Conservation (phyloP, 2,329 filamentous ascomycete genomes). For the Aspergillus uvarum region DNA sequence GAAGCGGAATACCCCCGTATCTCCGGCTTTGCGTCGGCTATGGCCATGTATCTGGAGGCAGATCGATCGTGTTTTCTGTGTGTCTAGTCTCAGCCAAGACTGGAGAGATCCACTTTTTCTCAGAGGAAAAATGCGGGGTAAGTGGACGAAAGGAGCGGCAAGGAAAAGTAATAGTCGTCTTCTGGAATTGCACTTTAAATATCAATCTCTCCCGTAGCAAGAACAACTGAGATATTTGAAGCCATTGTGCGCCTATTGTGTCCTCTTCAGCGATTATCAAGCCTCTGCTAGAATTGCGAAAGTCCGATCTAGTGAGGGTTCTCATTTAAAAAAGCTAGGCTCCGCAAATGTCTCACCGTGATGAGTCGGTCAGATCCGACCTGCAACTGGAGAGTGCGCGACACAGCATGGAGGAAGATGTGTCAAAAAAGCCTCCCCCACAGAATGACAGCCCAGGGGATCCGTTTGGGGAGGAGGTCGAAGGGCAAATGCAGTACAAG, state of each 20-base stretch:
- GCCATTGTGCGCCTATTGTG: too few species aligned
- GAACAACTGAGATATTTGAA: too few species aligned
- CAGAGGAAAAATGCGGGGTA: not conserved
- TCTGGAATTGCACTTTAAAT: not conserved
- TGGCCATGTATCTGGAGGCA: not conserved
- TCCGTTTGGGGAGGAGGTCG: conserved; percentile 41
- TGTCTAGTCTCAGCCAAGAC: not conserved
- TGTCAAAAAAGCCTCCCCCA: too few species aligned
- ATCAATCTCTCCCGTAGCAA: not conserved
- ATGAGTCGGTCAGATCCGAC: too few species aligned
- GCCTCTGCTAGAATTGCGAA: too few species aligned
- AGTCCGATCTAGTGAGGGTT: too few species aligned
- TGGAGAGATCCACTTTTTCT: not conserved
- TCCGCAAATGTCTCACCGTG: too few species aligned
- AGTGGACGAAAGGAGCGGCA: not conserved
- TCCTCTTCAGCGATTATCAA: too few species aligned
- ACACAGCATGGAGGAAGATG: too few species aligned
- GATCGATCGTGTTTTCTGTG: not conserved
- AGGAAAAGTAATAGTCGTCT: too few species aligned
- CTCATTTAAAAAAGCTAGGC: too few species aligned
- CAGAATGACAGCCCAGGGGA: conserved; percentile 18
- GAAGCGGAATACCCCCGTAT: not conserved
- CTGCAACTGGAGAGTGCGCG: too few species aligned
- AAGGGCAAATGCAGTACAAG: conserved; percentile 49
- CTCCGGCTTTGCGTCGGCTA: not conserved